A percentile compares a stretch with the other conserved stretches of the same genome.
These are phyloP conservation scores for Fusarium nodosum DNA, from an alignment of 2,329 filamentous ascomycete genomes.

Conservation along the genomic window DNA sequence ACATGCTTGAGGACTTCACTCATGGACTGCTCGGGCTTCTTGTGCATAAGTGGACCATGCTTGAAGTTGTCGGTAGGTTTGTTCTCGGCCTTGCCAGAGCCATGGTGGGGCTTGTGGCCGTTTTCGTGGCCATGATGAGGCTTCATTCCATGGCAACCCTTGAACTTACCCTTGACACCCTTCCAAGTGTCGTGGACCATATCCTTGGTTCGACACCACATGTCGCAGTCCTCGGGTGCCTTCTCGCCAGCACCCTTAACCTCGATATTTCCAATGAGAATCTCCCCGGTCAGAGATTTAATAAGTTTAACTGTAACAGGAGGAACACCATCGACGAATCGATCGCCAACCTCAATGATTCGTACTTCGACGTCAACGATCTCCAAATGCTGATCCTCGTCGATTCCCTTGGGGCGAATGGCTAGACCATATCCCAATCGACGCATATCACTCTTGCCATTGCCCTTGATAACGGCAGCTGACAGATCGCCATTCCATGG, in stretches of 20 bases:
- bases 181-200: slow-evolving; percentile 50
- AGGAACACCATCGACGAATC: slow-evolving; percentile 67
- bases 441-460: slow-evolving; percentile 53
- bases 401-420: slow-evolving; percentile 59
- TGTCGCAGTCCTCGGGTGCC: slow-evolving; percentile 56
- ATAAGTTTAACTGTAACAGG: slow-evolving; percentile 72
- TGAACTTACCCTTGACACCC: slow-evolving; percentile 47
- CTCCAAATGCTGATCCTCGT: slow-evolving; percentile 65
- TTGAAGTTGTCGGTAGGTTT: slow-evolving; percentile 43
- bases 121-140: slow-evolving; percentile 15
- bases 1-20: slow-evolving; percentile 67
- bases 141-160: slow-evolving; percentile 49
- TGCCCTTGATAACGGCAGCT: slow-evolving; percentile 61
- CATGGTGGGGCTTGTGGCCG: slow-evolving; percentile 29
- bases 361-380: slow-evolving; percentile 68
- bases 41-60: slow-evolving; percentile 26
- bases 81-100: slow-evolving; percentile 39
- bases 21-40: slow-evolving; percentile 55
- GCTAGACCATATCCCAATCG: slow-evolving; percentile 66
- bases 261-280: slow-evolving; percentile 67
- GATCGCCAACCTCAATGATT: slow-evolving; percentile 70
- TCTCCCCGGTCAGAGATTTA: slow-evolving; percentile 67
- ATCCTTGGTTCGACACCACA: slow-evolving; percentile 65
- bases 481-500: slow-evolving; percentile 60
- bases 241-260: slow-evolving; percentile 50